phyloP scores from a whole-genome alignment of 306 rosid species.

The Sicyos baderoa region DNA sequence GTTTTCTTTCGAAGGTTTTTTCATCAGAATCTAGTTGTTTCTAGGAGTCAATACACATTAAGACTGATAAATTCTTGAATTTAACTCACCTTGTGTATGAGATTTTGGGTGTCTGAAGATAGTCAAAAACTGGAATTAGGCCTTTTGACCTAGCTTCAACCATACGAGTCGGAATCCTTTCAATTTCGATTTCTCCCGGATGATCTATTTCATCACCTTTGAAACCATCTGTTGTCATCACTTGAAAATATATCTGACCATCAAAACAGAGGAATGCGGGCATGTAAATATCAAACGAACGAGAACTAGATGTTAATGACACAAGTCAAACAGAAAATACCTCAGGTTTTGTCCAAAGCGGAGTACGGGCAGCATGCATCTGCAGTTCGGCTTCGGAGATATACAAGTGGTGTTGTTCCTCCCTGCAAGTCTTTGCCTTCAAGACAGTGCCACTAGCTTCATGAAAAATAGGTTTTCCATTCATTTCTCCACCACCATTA shows the following conservation, averaged over 20 bases:
- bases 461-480: conserved; percentile 29
- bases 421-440: conserved; percentile 39
- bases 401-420: conserved; percentile 63
- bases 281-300: conserved; percentile 12
- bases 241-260: conserved; percentile 72
- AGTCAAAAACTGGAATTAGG: conserved; percentile 70
- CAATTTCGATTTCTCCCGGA: conserved; percentile 70
- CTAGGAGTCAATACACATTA: too few species aligned
- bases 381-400: conserved; percentile 95
- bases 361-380: conserved; percentile 57
- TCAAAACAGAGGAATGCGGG: conserved; percentile 18
- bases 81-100: conserved; percentile 50
- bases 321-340: conserved; percentile 26
- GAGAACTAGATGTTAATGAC: neutral
- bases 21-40: neutral
- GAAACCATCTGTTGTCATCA: conserved; percentile 42
- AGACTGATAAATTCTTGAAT: neutral
- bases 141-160: conserved; percentile 69
- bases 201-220: conserved; percentile 37
- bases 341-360: conserved; percentile 79
- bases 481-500: conserved; percentile 47
- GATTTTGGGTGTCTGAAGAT: conserved; percentile 40
- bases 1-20: neutral
- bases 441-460: conserved; percentile 32
- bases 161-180: conserved; percentile 56